Evolutionary conservation across 2,329 filamentous ascomycete genomes (phyloP), one percentile per base, ranked within the genome.

Genomic region (Trichophyton mentagrophytes): DNA sequence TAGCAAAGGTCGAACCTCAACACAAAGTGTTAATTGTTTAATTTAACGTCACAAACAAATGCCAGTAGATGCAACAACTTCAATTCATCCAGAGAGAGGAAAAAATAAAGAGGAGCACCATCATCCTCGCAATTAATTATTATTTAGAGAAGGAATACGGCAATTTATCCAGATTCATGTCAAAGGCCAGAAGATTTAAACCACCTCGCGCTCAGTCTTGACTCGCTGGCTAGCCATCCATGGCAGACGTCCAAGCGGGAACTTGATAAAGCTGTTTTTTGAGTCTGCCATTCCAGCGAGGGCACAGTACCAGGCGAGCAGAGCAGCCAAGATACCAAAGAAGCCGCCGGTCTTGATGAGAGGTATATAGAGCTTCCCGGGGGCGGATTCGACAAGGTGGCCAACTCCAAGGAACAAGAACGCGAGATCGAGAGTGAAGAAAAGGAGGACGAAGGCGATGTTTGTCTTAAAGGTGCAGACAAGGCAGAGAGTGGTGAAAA

Each of bases 211-310:
- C 44, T 79, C 77, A 60, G 74, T 76, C 78, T 86, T 79, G 60
- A 65, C 79, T 63, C 85, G 82, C 73, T 84, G 80, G 68, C 88
- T 27, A 1, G 11, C 86, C 42, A 88, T 92, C 92, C 92, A 96
- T 60, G 91, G 92, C 81, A 96, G 95, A 80, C 96, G 90, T 68
- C 88, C 86, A 65, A 96, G 90, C 58, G 91, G 92, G 64, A 95
- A 84, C 73, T 93, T 81, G 80, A 96, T 93, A 85, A 96, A 96
- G 79, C 89, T 93, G 70, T 80, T 80, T 66, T 72, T 76, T 59
- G 69, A 74, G 67, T 93, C 89, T 64, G 87, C 86, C 61, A 93
- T 83, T 82, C 89, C 89, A 59, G 88, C 88, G 63, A 92, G 79
- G 42, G 89, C 89, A 69, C 90, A 90, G 76, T 92, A 95, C 89